A percentile compares a stretch with the other conserved stretches of the same genome.
phyloP scores from a whole-genome alignment of 176 grass and related monocot species.

The Lolium perenne region DNA sequence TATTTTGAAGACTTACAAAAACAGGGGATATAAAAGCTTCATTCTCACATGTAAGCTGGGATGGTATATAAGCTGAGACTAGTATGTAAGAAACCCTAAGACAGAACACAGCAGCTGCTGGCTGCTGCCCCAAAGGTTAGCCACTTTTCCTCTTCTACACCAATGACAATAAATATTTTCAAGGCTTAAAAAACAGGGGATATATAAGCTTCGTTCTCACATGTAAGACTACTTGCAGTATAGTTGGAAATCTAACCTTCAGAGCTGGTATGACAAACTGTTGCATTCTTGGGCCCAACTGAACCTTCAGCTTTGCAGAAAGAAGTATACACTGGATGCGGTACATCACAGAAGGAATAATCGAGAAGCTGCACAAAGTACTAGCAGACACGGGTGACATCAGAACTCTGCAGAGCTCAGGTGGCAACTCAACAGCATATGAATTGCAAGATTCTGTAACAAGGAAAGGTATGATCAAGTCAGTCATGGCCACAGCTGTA shows the following conservation, averaged over 20 bases:
- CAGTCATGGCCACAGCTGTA: neutral
- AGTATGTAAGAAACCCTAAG: no score
- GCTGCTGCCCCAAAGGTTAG: no score
- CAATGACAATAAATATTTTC: constrained; percentile 19
- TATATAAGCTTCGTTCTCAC: constrained; percentile 4
- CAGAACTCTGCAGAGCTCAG: constrained; percentile 75
- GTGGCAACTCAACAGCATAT: constrained; percentile 57
- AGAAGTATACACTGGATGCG: constrained; percentile 82
- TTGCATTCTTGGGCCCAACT: constrained; percentile 47
- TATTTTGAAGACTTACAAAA: no score
- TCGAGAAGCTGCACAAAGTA: constrained; percentile 54
- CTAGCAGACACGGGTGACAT: constrained; percentile 53
- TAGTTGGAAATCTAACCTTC: constrained; percentile 58
- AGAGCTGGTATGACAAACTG: constrained; percentile 57
- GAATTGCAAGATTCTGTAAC: constrained; percentile 29
- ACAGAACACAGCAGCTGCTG: no score
- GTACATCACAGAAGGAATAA: constrained; percentile 76
- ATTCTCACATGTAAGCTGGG: no score
- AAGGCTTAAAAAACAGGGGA: constrained; percentile 6
- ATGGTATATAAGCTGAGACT: no score
- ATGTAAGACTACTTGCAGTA: constrained; percentile 10
- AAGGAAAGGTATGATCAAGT: constrained; percentile 28
- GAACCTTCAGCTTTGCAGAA: constrained; percentile 61
- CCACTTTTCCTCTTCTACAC: no score
- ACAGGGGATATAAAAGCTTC: no score